Evolutionary conservation across 805 yeast genomes (phyloP).

Genomic region (Starmerella cellae): DNA sequence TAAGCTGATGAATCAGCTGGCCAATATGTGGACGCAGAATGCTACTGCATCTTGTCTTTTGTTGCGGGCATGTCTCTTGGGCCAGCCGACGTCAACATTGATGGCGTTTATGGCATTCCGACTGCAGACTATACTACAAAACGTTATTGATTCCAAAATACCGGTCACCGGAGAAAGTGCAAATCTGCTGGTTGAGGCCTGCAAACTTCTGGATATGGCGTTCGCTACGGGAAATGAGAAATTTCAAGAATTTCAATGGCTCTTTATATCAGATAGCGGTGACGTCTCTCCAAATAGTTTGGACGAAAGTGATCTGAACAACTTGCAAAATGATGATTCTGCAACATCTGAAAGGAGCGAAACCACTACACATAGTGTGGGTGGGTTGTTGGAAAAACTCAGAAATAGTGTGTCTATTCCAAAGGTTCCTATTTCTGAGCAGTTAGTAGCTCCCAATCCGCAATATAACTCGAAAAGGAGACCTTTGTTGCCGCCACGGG

Average conservation of each 20-base stretch:
- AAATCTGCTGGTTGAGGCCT: constrained; percentile 31
- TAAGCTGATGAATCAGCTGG: constrained; percentile 19
- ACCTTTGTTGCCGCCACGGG: constrained; percentile 19
- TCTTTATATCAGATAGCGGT: constrained; percentile 59
- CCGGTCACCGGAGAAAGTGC: constrained; percentile 5
- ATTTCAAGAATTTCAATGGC: constrained; percentile 68
- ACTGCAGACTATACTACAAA: constrained; percentile 40
- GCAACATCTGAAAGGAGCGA: neutral
- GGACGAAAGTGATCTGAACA: neutral
- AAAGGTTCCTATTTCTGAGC: constrained; percentile 3
- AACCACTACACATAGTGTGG: neutral
- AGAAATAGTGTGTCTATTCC: constrained; percentile 21
- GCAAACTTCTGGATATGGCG: constrained; percentile 67
- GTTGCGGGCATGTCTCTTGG: constrained; percentile 49
- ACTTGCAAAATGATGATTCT: neutral
- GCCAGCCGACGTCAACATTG: constrained; percentile 9
- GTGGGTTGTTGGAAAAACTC: constrained; percentile 24
- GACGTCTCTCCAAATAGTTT: constrained; percentile 24
- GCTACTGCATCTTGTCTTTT: constrained; percentile 37
- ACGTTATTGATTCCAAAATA: constrained; percentile 25
- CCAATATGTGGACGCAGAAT: constrained; percentile 34
- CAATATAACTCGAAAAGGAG: constrained; percentile 14
- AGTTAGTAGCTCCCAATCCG: constrained; percentile 5
- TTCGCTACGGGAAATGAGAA: constrained; percentile 61
- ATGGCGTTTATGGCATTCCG: constrained; percentile 40